Base-by-base conservation (phyloP, 2,329 filamentous ascomycete genomes). In the Pestalotiopsis sp. region DNA sequence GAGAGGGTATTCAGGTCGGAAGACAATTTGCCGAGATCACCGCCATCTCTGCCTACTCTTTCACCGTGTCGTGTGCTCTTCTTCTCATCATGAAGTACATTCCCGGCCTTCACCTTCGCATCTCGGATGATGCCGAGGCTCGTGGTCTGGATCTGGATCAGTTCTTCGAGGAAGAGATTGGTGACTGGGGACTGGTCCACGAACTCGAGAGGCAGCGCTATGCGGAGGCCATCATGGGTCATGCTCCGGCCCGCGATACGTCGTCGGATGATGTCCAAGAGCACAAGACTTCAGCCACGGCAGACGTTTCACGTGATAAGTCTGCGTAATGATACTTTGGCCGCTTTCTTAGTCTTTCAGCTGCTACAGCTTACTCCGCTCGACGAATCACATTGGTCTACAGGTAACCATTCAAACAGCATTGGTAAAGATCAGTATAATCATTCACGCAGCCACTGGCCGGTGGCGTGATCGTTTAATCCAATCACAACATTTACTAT, bases 21-120 rank as follows among this genome's bases (percentile, higher is more conserved):
- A 82, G 85, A 52, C 87, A 90, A 74, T 81, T 90, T 9, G 87
- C 87, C 0, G 87, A 86, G 61, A 86, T 86, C n/a, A 80, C 81
- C 1, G 85, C 86, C 0, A 87, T 87, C 69, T 85, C 86, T 0
- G 77, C 80, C 0, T 90, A 87, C 79, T 86, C 86, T 0, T 89
- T 90, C 70, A 73, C 82, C 31, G 79, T 89, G 9, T 86, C 85
- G 0, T 84, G 83, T 69, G 73, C 84, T 17, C 77, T 90, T 27
- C 81, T 89, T 1, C 85, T 88, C 68, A 76, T 88, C 70, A 84
- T 89, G 73, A 87, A 88, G 74, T 84, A 81, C 69, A 89, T 90
- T 49, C 88, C 87, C 0, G 87, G 86, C 0, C 80, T 88, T 69
- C 85, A 88, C 68, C 78, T 90, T 2, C 80, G 87, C 20, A 85